Evolutionary conservation across 805 yeast species (phyloP).

Genomic region (Metschnikowia aberdeeniae): DNA sequence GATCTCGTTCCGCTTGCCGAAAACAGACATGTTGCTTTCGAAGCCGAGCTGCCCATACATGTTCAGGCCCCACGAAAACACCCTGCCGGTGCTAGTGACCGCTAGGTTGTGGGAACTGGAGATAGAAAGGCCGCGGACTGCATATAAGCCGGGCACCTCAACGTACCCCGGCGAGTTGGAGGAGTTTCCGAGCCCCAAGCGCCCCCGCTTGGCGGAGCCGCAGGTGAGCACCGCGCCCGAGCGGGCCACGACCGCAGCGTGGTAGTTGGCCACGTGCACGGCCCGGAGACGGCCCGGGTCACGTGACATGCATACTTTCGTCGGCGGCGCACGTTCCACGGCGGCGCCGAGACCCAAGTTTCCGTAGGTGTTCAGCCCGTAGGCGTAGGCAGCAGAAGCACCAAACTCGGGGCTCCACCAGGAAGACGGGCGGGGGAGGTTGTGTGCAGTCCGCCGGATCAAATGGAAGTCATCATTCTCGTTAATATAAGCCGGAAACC

Average conservation of each 20-base stretch:
- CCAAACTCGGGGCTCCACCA: constrained; percentile 48
- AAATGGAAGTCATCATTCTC: constrained; percentile 31
- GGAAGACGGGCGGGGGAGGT: neutral
- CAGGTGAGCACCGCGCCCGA: constrained; percentile 54
- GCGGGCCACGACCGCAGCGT: constrained; percentile 55
- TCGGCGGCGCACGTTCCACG: constrained; percentile 41
- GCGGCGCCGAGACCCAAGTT: constrained; percentile 67
- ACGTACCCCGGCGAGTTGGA: constrained; percentile 41
- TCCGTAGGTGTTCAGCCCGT: constrained; percentile 61
- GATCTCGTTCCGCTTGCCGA: constrained; percentile 22
- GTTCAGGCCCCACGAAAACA: constrained; percentile 80
- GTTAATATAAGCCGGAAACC: constrained; percentile 41
- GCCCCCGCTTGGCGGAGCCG: constrained; percentile 68
- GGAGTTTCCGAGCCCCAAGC: constrained; percentile 55
- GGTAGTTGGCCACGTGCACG: constrained; percentile 58
- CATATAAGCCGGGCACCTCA: constrained; percentile 30
- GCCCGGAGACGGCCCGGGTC: constrained; percentile 40
- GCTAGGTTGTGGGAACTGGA: constrained; percentile 69
- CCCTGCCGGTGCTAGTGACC: constrained; percentile 46
- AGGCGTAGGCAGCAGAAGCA: constrained; percentile 55
- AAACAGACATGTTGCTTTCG: constrained; percentile 15
- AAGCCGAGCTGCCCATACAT: constrained; percentile 62
- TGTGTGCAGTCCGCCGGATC: constrained; percentile 14
- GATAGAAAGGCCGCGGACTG: constrained; percentile 36
- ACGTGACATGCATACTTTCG: constrained; percentile 26